Conservation (phyloP, 2,329 filamentous ascomycete species). For the Plenodomus tracheiphilus region DNA sequence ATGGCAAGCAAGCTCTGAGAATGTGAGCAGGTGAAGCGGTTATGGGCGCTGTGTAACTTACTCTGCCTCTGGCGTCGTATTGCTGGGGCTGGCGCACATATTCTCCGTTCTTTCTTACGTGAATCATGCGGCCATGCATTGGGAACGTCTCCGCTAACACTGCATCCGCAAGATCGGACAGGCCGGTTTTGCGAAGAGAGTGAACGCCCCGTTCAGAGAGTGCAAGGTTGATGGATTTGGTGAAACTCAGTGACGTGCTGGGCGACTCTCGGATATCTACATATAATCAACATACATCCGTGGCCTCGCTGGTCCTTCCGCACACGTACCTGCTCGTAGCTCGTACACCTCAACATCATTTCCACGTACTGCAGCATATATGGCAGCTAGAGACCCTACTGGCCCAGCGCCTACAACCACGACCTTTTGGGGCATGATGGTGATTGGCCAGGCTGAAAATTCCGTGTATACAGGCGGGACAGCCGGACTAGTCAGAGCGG, state of each 20-base stretch:
- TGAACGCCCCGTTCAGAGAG: conserved; percentile 93
- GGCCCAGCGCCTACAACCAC: conserved; percentile 90
- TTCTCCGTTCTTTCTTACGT: conserved; percentile 68
- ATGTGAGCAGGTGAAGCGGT: conserved; percentile 10
- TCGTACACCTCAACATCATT: conserved; percentile 94
- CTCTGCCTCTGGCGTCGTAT: conserved; percentile 87
- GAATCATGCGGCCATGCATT: conserved; percentile 97
- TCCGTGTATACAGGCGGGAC: neutral
- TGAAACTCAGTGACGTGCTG: conserved; percentile 89
- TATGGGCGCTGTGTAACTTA: conserved; percentile 49
- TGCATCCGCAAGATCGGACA: conserved; percentile 69
- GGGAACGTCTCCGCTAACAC: conserved; percentile 81
- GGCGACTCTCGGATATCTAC: conserved; percentile 82
- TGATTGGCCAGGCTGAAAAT: neutral
- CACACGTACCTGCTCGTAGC: conserved; percentile 75
- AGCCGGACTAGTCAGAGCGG: neutral
- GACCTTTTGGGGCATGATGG: conserved; percentile 62
- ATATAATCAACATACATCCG: conserved; percentile 3
- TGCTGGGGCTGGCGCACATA: conserved; percentile 79
- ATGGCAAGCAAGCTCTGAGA: conserved; percentile 78
- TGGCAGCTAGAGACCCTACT: conserved; percentile 85
- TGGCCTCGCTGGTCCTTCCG: conserved; percentile 1
- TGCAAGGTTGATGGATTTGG: conserved; percentile 97
- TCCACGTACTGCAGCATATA: conserved; percentile 88
- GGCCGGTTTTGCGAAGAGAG: conserved; percentile 73